These are phyloP conservation scores for Myxozyma mucilagina DNA, from an alignment of 805 yeast genomes.

Conservation along the genomic window DNA sequence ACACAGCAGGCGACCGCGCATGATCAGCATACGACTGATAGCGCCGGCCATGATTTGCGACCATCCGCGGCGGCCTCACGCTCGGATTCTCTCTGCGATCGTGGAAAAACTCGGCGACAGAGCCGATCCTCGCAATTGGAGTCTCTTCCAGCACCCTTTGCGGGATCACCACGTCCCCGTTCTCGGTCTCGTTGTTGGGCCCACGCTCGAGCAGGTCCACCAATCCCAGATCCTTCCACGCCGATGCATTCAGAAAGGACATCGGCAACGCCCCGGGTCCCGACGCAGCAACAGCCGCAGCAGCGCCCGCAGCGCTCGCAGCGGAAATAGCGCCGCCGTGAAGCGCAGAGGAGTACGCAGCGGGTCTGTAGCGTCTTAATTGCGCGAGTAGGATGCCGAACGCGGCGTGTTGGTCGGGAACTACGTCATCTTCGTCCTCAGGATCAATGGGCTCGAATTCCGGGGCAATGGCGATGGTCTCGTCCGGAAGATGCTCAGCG, in stretches of 20 bases:
- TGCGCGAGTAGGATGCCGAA: constrained; percentile 31
- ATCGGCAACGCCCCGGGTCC: constrained; percentile 26
- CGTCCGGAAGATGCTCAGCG: constrained; percentile 25
- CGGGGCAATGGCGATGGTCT: constrained; percentile 30
- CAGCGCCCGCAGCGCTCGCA: constrained; percentile 31
- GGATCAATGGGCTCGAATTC: constrained; percentile 32
- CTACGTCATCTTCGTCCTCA: constrained; percentile 35
- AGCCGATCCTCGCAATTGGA: constrained; percentile 13
- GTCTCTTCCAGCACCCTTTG: not conserved
- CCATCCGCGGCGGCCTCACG: constrained; percentile 6
- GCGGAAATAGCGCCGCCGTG: constrained; percentile 29
- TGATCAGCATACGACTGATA: not conserved
- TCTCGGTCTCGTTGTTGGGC: constrained; percentile 1
- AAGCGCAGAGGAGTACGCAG: constrained; percentile 25
- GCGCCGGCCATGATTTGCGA: not conserved
- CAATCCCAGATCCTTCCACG: constrained; percentile 33
- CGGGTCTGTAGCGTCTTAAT: constrained; percentile 27
- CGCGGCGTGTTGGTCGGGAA: constrained; percentile 35
- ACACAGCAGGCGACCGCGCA: too few relatives aligned
- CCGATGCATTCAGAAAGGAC: constrained; percentile 29
- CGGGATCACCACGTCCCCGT: not conserved
- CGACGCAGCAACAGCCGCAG: constrained; percentile 30
- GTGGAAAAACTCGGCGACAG: constrained; percentile 24
- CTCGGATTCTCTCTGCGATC: constrained; percentile 24
- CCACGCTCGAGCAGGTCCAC: constrained; percentile 13